Base-by-base conservation (phyloP, 2,329 filamentous ascomycete species). In the Clathrospora elynae region DNA sequence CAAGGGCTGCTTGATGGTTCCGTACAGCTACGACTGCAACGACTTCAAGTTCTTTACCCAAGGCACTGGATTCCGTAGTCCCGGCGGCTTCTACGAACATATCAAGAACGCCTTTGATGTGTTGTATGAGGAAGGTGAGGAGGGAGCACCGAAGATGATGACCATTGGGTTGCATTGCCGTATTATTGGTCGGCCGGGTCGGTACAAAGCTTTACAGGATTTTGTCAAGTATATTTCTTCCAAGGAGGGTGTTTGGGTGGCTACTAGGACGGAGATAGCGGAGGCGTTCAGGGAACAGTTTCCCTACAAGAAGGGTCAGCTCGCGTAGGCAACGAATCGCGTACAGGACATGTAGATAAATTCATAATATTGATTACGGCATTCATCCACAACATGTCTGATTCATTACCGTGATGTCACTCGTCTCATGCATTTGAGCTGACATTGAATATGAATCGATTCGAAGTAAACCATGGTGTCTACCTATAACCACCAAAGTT, bases 161-260 rank as follows among this genome's bases (percentile, higher is more conserved):
- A 81, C 78, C 0, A 73, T 81, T 16, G 77, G 75, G 2, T 57
- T 81, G 17, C 78, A 81, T 56, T 79, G 76, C 49, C 71, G 78
- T 5, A 77, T 78, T 39, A 74, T 77, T 23, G 79, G 78, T 1
- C 72, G 76, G 22, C 78, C 78, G 0, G 79, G 76, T 3, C 67
- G 79, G 1, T 77, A 77, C 46, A 71, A 68, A 31, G 79, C 78
- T 1, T 54, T 82, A 28, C 69, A 73, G 55, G 73, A 78, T 39
- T 79, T 80, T 55, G 74, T 80, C 2, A 74, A 80, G 44, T 79
- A 81, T 42, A 78, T 81, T 30, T 61, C 61, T 1, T 53, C 69
- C 35, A 80, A 82, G 56, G 75, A 79, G 32, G 74, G 78, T 30
- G 78, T 80, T 0, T 81, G 77, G 76, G 76, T 81, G 8, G 75